These are phyloP conservation scores for Amanita fuliginea DNA, from an alignment of 768 basidiomycete species.

Conservation along the genomic window DNA sequence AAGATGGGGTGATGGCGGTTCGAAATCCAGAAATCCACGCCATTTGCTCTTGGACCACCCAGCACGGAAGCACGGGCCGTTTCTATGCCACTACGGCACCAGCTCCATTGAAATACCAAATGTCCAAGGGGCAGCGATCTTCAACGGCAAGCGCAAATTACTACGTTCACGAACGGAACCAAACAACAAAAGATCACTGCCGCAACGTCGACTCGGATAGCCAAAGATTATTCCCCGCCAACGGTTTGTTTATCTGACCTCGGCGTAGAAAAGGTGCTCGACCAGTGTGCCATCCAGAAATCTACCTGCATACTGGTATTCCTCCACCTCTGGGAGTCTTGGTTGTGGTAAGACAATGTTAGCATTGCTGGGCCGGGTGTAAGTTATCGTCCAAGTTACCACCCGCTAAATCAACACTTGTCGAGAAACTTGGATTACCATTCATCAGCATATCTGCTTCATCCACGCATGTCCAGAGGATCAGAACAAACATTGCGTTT, in stretches of 20 bases:
- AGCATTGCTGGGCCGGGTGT: slow-evolving; percentile 93
- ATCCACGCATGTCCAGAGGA: slow-evolving; percentile 96
- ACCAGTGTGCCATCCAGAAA: slow-evolving; percentile 93
- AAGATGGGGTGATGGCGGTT: too few species aligned
- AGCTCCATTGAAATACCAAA: slow-evolving; percentile 10
- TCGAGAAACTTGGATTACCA: slow-evolving; percentile 74
- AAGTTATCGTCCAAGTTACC: slow-evolving; percentile 17
- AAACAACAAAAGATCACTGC: slow-evolving; percentile 40
- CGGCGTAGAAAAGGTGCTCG: slow-evolving; percentile 92
- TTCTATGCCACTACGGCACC: slow-evolving; percentile 9
- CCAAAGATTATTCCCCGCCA: slow-evolving; percentile 68
- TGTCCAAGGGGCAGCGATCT: background rate
- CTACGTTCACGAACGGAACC: slow-evolving; percentile 45
- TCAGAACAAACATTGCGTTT: slow-evolving; percentile 94
- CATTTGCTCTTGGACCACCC: slow-evolving; percentile 7
- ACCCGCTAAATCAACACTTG: background rate
- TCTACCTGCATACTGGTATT: slow-evolving; percentile 89
- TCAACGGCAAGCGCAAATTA: slow-evolving; percentile 51
- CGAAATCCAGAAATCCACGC: too few species aligned
- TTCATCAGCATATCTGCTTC: slow-evolving; percentile 95
- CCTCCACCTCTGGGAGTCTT: slow-evolving; percentile 88
- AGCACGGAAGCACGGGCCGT: slow-evolving; percentile 2
- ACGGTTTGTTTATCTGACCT: slow-evolving; percentile 70
- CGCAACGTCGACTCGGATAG: slow-evolving; percentile 17
- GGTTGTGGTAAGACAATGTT: slow-evolving; percentile 95